phyloP scores from a whole-genome alignment of 2,329 filamentous ascomycete species.

The Aspergillus sp. region DNA sequence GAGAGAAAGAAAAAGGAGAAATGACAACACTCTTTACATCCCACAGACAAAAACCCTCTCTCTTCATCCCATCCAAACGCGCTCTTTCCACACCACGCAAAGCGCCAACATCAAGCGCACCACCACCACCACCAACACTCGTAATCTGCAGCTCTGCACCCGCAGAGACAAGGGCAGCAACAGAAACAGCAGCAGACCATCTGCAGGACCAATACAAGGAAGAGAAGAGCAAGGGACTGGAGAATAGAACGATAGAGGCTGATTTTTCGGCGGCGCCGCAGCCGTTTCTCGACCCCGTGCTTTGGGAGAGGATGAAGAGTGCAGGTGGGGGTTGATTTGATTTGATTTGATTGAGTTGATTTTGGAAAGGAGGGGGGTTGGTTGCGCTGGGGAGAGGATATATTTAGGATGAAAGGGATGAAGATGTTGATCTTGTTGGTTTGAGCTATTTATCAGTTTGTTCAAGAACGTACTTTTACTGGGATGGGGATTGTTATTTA shows the following conservation, averaged over 20 bases:
- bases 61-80: conserved; percentile 30
- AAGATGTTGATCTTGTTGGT: background rate
- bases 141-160: background rate
- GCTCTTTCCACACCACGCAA: conserved; percentile 11
- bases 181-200: too few species aligned
- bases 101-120: background rate
- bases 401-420: background rate
- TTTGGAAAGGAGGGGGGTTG: background rate
- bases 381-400: background rate
- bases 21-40: background rate
- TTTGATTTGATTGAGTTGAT: background rate
- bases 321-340: background rate
- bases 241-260: background rate
- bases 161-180: background rate
- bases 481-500: background rate
- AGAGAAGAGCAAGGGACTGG: background rate
- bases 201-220: background rate
- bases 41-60: conserved; percentile 8
- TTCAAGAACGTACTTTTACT: background rate
- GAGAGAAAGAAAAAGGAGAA: too few species aligned
- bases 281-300: conserved; percentile 40
- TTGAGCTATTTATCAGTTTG: background rate
- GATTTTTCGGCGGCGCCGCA: conserved; percentile 34
- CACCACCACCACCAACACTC: background rate
- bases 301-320: conserved; percentile 29